phyloP scores from a whole-genome alignment of 768 basidiomycete genomes.

The Podaxis sp. region DNA sequence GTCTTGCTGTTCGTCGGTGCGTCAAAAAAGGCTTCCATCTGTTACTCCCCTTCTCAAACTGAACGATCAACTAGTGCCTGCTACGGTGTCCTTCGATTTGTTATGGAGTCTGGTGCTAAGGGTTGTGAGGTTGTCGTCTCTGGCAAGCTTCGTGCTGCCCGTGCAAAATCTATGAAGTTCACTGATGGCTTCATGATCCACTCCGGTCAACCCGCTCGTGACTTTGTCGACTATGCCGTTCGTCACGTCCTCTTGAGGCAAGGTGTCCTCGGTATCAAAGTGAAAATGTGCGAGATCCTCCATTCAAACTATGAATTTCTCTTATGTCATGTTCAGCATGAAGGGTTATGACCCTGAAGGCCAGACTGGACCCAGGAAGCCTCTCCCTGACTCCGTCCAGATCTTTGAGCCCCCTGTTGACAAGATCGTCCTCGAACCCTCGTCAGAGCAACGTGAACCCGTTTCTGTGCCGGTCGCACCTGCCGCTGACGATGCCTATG shows the following conservation, averaged over 20 bases:
- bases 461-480: conserved; percentile 44
- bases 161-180: conserved; percentile 99
- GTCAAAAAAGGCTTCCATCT: conserved; percentile 22
- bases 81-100: conserved; percentile 99
- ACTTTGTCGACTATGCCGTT: conserved; percentile 97
- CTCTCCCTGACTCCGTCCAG: conserved; percentile 91
- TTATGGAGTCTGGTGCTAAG: conserved; percentile 99
- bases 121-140: conserved; percentile 99
- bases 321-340: conserved; percentile 59
- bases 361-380: conserved; percentile 81
- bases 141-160: conserved; percentile 98
- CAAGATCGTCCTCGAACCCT: conserved; percentile 85
- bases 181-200: conserved; percentile 99
- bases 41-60: background rate
- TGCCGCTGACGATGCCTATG: conserved; percentile 49
- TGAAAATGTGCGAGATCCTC: conserved; percentile 75
- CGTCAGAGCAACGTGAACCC: conserved; percentile 85
- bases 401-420: conserved; percentile 88
- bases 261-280: conserved; percentile 99
- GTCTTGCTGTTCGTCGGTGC: conserved; percentile 96
- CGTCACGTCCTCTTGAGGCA: conserved; percentile 97
- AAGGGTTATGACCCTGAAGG: conserved; percentile 95
- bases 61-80: conserved; percentile 37
- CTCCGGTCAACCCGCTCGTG: conserved; percentile 95
- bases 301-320: background rate